A percentile compares a stretch with the other conserved stretches of the same genome.
phyloP scores from a whole-genome alignment of 768 basidiomycete species.

The Tubosaeta sp. region DNA sequence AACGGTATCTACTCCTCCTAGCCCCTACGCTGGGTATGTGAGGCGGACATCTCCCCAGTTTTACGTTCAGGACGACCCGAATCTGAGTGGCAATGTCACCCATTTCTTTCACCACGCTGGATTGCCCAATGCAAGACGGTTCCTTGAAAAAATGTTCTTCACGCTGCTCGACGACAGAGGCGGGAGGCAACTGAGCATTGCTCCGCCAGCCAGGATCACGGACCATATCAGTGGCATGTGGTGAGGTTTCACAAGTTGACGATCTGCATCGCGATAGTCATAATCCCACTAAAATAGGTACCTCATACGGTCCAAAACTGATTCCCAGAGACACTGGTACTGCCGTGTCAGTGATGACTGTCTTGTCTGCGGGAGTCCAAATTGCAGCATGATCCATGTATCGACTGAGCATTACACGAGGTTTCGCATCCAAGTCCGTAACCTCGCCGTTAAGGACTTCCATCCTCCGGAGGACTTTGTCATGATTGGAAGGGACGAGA shows the following conservation, averaged over 20 bases:
- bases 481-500: conserved; percentile 1
- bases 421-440: not conserved
- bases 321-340: conserved; percentile 2
- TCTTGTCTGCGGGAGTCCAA: not conserved
- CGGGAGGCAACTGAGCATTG: not conserved
- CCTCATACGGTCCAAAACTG: not conserved
- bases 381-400: not conserved
- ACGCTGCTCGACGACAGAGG: not conserved
- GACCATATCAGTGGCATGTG: conserved; percentile 1
- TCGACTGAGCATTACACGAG: not conserved
- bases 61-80: not conserved
- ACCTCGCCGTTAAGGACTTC: not conserved
- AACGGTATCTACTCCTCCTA: conserved; percentile 13
- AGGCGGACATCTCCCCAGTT: conserved; percentile 1
- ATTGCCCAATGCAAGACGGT: not conserved
- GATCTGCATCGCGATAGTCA: not conserved
- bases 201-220: not conserved
- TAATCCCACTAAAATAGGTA: not conserved
- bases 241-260: not conserved
- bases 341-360: not conserved
- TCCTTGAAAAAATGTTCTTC: not conserved
- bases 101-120: not conserved
- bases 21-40: conserved; percentile 2
- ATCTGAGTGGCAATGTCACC: too few species aligned
- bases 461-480: not conserved